Evolutionary conservation across 2,329 filamentous ascomycete species (phyloP).

Genomic region (Penicillium nordicum): DNA sequence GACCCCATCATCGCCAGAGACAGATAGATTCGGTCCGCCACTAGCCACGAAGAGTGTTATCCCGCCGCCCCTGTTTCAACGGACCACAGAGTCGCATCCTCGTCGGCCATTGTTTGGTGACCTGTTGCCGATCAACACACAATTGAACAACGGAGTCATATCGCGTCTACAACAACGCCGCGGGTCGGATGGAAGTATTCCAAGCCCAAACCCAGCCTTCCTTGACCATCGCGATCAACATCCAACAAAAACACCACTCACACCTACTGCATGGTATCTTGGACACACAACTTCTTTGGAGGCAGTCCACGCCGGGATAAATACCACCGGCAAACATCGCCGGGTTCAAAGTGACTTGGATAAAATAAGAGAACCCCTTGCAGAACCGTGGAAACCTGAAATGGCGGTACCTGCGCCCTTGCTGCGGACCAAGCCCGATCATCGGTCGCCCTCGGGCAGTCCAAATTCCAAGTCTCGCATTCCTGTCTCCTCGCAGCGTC

Average conservation of each 20-base stretch:
- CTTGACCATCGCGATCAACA: constrained; percentile 36
- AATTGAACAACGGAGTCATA: constrained; percentile 57
- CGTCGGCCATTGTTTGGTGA: constrained; percentile 71
- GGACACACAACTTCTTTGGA: constrained; percentile 46
- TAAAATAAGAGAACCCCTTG: constrained; percentile 30
- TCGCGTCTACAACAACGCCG: constrained; percentile 53
- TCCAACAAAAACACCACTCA: constrained; percentile 57
- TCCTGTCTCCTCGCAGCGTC: constrained; percentile 42
- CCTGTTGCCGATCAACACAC: constrained; percentile 59
- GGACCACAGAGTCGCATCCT: constrained; percentile 32
- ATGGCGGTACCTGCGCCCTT: constrained; percentile 36
- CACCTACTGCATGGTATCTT: constrained; percentile 65
- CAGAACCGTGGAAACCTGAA: constrained; percentile 29
- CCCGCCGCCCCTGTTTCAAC: constrained; percentile 21
- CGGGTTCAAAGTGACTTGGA: constrained; percentile 58
- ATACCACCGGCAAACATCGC: constrained; percentile 32
- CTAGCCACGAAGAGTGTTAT: constrained; percentile 1
- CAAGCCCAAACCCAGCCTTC: constrained; percentile 48
- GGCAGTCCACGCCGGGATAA: constrained; percentile 32
- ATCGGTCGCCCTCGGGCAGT: constrained; percentile 25
- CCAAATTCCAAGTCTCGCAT: constrained; percentile 45
- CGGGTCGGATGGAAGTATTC: constrained; percentile 69
- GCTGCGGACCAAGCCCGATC: constrained; percentile 25
- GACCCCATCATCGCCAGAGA: constrained; percentile 9
- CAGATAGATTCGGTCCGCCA: neutral